A percentile compares a stretch with the other conserved stretches of the same genome.
Evolutionary conservation across 129 eudicot genomes (phyloP).

Genomic region (Calendula officinalis): DNA sequence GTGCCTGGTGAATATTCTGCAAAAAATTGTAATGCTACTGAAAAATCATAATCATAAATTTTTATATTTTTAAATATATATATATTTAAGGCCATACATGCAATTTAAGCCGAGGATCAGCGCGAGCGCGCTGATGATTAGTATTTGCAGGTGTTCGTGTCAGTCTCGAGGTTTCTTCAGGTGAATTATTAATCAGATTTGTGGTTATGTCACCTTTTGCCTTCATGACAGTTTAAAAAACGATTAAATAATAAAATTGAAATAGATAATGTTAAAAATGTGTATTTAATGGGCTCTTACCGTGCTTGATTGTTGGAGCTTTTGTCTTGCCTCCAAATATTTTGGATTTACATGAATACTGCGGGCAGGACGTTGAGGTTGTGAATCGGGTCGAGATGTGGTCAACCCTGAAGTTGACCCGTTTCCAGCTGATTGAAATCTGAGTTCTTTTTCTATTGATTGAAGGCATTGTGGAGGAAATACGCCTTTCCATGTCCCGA

Average conservation of each 20-base stretch:
- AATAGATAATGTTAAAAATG: not conserved
- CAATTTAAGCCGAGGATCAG: constrained; percentile 59
- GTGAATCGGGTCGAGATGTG: constrained; percentile 62
- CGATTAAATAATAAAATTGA: not conserved
- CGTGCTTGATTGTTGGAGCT: constrained; percentile 57
- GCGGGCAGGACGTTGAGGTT: constrained; percentile 67
- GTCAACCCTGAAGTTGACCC: constrained; percentile 14
- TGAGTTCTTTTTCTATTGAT: constrained; percentile 85
- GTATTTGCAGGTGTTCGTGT: constrained; percentile 34
- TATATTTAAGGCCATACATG: constrained; percentile 21
- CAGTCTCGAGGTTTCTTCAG: constrained; percentile 46
- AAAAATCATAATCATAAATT: not conserved
- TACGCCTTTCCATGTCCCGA: constrained; percentile 97
- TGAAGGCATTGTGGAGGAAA: constrained; percentile 86
- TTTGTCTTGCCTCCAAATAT: constrained; percentile 87
- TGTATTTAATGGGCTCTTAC: constrained; percentile 33
- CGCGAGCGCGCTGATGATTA: constrained; percentile 42
- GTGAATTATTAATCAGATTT: constrained; percentile 33
- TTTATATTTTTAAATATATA: not conserved
- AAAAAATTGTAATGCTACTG: not conserved
- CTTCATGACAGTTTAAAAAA: constrained; percentile 39
- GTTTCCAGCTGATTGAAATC: constrained; percentile 43
- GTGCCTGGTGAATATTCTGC: constrained; percentile 51
- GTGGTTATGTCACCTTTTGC: constrained; percentile 45
- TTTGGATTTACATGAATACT: constrained; percentile 96